A percentile compares a stretch with the other conserved stretches of the same genome.
Conservation (phyloP, 495 filamentous ascomycete genomes). For the Penicillium manginii region DNA sequence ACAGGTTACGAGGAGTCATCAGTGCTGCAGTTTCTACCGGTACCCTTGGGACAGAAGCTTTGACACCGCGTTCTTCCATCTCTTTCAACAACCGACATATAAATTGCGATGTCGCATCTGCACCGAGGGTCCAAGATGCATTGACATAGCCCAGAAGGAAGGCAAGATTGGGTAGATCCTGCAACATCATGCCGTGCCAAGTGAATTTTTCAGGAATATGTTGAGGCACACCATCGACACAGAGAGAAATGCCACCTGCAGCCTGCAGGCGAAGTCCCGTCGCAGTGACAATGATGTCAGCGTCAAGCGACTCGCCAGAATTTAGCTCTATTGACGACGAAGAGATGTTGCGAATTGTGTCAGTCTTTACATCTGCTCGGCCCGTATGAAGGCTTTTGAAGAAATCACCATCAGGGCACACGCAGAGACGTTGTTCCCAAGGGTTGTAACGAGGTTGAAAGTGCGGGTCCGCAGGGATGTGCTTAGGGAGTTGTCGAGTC, state of each 20-base stretch:
- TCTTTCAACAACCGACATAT: background rate
- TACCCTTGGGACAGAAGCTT: conserved; percentile 5
- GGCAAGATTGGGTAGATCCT: conserved; percentile 41
- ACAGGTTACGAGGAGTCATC: background rate
- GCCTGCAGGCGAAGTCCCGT: conserved; percentile 53
- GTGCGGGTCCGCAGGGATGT: conserved; percentile 49
- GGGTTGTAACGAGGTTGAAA: conserved; percentile 65
- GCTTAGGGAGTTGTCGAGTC: conserved; percentile 48
- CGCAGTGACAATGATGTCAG: conserved; percentile 58
- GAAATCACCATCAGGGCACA: conserved; percentile 67
- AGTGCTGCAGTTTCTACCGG: background rate
- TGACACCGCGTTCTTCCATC: conserved; percentile 6
- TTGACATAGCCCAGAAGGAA: background rate
- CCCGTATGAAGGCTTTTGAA: conserved; percentile 56
- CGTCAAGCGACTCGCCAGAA: conserved; percentile 54
- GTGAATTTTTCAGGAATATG: conserved; percentile 33
- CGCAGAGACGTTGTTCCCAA: conserved; percentile 67
- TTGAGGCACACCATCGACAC: conserved; percentile 28
- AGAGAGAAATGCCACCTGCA: conserved; percentile 27
- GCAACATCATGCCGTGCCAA: conserved; percentile 44
- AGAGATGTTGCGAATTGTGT: conserved; percentile 62
- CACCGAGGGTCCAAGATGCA: conserved; percentile 5
- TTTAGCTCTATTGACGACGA: conserved; percentile 52
- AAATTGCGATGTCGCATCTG: conserved; percentile 6
- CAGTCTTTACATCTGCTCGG: conserved; percentile 49